Percentiles rank a stretch among this genome's conserved stretches.
These are phyloP conservation scores for Clitoria ternatea DNA, from an alignment of 306 rosid genomes.

Conservation along the genomic window DNA sequence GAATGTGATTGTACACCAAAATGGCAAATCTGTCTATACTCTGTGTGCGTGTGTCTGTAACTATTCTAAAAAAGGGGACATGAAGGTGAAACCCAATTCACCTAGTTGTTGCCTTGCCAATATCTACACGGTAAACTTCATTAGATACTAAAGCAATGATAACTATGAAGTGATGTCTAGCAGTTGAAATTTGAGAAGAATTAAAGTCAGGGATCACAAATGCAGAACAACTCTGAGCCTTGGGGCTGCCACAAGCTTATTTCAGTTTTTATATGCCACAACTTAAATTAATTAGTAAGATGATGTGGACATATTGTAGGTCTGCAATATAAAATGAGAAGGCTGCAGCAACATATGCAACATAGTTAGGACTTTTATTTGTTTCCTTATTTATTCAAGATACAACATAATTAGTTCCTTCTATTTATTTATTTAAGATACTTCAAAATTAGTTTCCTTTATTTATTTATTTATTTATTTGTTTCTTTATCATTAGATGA, in stretches of 20 bases:
- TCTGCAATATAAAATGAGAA: no score
- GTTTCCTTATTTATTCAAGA: no score
- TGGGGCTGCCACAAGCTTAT: constrained; percentile 4
- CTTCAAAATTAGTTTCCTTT: no score
- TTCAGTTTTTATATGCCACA: not conserved
- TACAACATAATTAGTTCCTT: no score
- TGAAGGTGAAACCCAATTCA: not conserved
- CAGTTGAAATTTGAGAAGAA: not conserved
- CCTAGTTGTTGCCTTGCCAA: not conserved
- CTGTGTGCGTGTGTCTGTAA: not conserved
- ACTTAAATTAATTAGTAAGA: not conserved
- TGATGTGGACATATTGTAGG: no score
- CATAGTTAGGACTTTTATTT: no score
- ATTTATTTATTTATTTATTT: no score
- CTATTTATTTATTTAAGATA: no score
- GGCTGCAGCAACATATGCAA: no score
- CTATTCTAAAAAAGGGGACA: not conserved
- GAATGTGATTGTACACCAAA: not conserved
- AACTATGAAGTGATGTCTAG: not conserved
- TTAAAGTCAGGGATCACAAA: not conserved
- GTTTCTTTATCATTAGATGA: no score
- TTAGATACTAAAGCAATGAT: not conserved
- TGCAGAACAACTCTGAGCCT: not conserved
- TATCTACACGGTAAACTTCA: not conserved
- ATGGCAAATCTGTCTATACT: not conserved